Conservation (phyloP, 78 protist genomes). For the Creolimax fragrantissima region DNA sequence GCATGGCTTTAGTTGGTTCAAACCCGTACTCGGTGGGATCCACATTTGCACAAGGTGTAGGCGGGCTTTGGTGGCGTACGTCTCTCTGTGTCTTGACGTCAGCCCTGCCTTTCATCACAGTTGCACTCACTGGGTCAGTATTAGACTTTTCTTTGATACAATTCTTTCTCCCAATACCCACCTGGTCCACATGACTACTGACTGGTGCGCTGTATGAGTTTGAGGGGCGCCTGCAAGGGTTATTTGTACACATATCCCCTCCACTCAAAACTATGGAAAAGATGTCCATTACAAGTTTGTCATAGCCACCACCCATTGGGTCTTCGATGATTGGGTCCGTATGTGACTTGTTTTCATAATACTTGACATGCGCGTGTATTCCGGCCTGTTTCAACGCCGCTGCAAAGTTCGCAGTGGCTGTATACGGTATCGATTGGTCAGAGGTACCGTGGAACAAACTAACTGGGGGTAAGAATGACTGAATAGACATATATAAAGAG, state of each 20-base stretch:
- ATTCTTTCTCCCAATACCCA: not conserved
- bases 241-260: slow-evolving; percentile 3
- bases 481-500: not conserved
- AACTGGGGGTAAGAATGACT: not conserved
- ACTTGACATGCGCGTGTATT: not conserved
- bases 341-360: slow-evolving; percentile 24
- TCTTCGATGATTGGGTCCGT: slow-evolving; percentile 36
- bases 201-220: not conserved
- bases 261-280: not conserved
- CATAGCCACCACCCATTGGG: slow-evolving; percentile 12
- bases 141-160: not conserved
- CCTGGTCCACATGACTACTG: not conserved
- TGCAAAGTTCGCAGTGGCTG: not conserved
- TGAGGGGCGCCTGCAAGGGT: not conserved
- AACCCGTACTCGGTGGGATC: not conserved
- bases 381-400: not conserved
- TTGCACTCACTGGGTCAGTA: not conserved
- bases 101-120: not conserved
- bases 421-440: not conserved
- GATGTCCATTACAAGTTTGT: not conserved
- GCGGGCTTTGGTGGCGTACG: not conserved
- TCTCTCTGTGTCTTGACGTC: not conserved
- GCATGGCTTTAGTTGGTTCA: not conserved
- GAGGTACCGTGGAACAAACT: slow-evolving; percentile 25
- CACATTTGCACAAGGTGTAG: not conserved